Percentiles rank a stretch among this genome's conserved stretches.
Conservation (phyloP, 352 stramenopile species). For the Pythium monospermum region DNA sequence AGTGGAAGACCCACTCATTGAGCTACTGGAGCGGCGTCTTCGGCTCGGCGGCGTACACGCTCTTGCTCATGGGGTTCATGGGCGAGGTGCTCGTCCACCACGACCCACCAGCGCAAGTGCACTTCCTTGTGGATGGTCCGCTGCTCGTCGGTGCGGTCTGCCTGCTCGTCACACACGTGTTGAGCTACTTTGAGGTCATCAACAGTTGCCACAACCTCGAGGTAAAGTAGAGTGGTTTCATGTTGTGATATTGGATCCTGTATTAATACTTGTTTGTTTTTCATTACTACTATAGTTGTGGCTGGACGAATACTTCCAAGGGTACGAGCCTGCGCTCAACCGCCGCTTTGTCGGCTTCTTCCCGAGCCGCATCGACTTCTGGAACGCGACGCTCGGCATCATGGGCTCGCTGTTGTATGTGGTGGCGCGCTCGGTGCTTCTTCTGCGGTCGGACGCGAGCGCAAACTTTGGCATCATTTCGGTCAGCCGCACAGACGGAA, state of each 20-base stretch:
- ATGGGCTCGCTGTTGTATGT: slow-evolving; percentile 60
- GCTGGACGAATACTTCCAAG: slow-evolving; percentile 83
- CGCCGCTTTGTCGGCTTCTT: slow-evolving; percentile 72
- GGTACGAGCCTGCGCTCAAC: slow-evolving; percentile 57
- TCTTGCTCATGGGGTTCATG: slow-evolving; percentile 55
- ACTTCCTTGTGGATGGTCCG: slow-evolving; percentile 45
- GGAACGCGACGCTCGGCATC: slow-evolving; percentile 57
- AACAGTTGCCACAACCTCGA: slow-evolving; percentile 87
- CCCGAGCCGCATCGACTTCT: slow-evolving; percentile 81
- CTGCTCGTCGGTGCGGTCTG: slow-evolving; percentile 53
- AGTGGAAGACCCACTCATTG: slow-evolving; percentile 68
- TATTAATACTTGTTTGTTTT: not conserved
- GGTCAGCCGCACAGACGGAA: slow-evolving; percentile 53
- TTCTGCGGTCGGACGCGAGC: slow-evolving; percentile 38
- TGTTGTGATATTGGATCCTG: too few relatives aligned
- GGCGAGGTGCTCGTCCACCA: slow-evolving; percentile 49
- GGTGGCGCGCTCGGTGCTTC: slow-evolving; percentile 50
- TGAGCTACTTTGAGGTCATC: slow-evolving; percentile 85
- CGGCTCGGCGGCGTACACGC: slow-evolving; percentile 47
- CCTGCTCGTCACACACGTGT: slow-evolving; percentile 46
- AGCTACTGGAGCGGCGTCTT: slow-evolving; percentile 66
- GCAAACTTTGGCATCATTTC: slow-evolving; percentile 74
- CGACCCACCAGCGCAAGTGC: slow-evolving; percentile 9
- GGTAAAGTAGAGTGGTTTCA: too few relatives aligned
- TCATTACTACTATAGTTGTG: slow-evolving; percentile 33